These are phyloP conservation scores for Epichloe elymi DNA, from an alignment of 2,329 filamentous ascomycete genomes.

Conservation along the genomic window DNA sequence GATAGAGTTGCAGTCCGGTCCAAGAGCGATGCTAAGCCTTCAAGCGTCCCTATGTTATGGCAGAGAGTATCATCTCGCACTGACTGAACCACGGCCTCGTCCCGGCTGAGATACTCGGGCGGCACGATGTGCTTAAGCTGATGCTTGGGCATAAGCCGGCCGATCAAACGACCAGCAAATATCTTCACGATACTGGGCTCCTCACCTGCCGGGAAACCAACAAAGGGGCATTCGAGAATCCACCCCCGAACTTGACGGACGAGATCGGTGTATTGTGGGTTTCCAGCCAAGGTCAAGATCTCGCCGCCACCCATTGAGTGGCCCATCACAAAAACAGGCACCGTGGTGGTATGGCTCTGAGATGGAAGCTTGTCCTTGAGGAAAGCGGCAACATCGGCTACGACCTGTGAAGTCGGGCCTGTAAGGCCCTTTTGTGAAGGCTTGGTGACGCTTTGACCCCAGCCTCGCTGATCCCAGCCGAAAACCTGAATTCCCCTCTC, in stretches of 20 bases:
- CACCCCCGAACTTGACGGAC: constrained; percentile 55
- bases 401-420: constrained; percentile 58
- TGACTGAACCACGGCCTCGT: constrained; percentile 46
- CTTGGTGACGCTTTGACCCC: constrained; percentile 59
- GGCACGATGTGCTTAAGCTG: constrained; percentile 57
- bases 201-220: constrained; percentile 54
- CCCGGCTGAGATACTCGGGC: constrained; percentile 50
- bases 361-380: constrained; percentile 44
- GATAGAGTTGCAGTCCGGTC: constrained; percentile 55
- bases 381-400: constrained; percentile 69
- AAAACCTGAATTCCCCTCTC: constrained; percentile 60
- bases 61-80: constrained; percentile 55
- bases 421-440: constrained; percentile 55
- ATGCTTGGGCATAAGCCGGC: constrained; percentile 50
- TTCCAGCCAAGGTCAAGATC: constrained; percentile 47
- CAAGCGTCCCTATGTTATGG: constrained; percentile 77
- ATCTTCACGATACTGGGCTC: constrained; percentile 53
- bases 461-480: constrained; percentile 77
- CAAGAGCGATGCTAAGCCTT: constrained; percentile 63
- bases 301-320: constrained; percentile 87
- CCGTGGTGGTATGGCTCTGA: constrained; percentile 12
- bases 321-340: constrained; percentile 72
- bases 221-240: constrained; percentile 65
- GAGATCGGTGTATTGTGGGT: constrained; percentile 37
- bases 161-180: constrained; percentile 51